Base-by-base conservation (phyloP, 805 yeast genomes). In the Kluyveromyces nonfermentans region DNA sequence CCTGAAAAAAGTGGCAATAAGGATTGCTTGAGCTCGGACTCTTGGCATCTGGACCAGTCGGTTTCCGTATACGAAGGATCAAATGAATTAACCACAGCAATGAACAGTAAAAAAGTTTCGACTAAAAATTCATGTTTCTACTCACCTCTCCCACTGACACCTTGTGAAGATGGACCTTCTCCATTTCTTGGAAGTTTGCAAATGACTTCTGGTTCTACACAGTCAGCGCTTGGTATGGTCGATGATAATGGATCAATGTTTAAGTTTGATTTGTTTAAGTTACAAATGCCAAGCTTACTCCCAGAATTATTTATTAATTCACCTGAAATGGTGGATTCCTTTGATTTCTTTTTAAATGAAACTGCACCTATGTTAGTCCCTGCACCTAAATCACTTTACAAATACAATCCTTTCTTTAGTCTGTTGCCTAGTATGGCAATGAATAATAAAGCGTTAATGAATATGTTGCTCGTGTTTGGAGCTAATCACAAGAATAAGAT, bases 381-480 rank as follows among this genome's bases (percentile, higher is more conserved):
- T 0, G 79, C 84, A 0, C 85, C 85, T 8, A 66, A 73, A 3
- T 56, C 67, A 7, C 53, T 72, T 1, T 80, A 79, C 52, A 65
- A 62, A 17, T 77, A 74, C 14, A 79, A 81, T 52, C 93, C 93
- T 0, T 82, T 82, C 62, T 71, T 73, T 46, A 71, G 70, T 14
- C 63, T 82, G 6, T 59, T 85, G 12, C 89, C 93, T 0, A 74
- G 73, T 50, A 69, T 84, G 72, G 87, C 90, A 1, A 65, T 79
- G 71, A 68, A 71, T 18, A 70, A 73, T 45, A 74, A 68, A 10
- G 69, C 68, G 5, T 57, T 83, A 8, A 58, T 82, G 49, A 70
- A 84, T 1, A 65, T 82, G 1, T 47, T 82, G 14, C 59, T 82
- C 21, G 76, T 78, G 1, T 72, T 71, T 51, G 72, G 75, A 5